Conservation (phyloP, 805 yeast genomes). For the Yamadazyma sp. region DNA sequence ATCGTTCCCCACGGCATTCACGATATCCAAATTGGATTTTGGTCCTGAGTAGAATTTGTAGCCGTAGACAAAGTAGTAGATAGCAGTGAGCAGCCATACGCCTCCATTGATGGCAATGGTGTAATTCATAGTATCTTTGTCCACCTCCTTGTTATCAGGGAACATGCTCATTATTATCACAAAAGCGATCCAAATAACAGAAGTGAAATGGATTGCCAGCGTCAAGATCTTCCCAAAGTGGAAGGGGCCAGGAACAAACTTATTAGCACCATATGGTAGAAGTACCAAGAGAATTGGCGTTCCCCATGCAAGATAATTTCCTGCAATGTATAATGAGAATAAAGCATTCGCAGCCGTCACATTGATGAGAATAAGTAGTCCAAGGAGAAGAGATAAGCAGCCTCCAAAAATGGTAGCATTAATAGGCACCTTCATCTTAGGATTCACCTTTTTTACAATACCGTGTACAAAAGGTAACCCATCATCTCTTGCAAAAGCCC, state of each 20-base stretch:
- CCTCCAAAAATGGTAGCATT: conserved; percentile 62
- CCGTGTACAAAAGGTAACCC: conserved; percentile 64
- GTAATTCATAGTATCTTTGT: conserved; percentile 61
- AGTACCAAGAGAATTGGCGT: conserved; percentile 58
- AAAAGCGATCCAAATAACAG: conserved; percentile 51
- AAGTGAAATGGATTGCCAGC: conserved; percentile 43
- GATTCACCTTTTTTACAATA: conserved; percentile 56
- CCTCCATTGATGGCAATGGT: conserved; percentile 64
- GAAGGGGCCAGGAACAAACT: conserved; percentile 67
- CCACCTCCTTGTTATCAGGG: conserved; percentile 49
- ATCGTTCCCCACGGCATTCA: neutral
- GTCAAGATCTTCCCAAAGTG: conserved; percentile 54
- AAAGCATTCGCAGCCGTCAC: conserved; percentile 65
- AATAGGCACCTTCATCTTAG: conserved; percentile 57
- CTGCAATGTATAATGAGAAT: conserved; percentile 62
- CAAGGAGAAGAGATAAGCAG: conserved; percentile 47
- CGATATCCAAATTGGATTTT: conserved; percentile 22
- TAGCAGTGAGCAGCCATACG: conserved; percentile 53
- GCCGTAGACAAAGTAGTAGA: conserved; percentile 54
- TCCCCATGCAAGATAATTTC: conserved; percentile 62
- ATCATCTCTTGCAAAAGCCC: conserved; percentile 77
- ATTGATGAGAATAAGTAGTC: conserved; percentile 59
- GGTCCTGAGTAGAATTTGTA: conserved; percentile 62
- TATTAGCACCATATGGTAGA: conserved; percentile 47
- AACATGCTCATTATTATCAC: conserved; percentile 60